phyloP scores from a whole-genome alignment of 225 moss, liverwort and hornwort species.

The Takakia lepidozioides region DNA sequence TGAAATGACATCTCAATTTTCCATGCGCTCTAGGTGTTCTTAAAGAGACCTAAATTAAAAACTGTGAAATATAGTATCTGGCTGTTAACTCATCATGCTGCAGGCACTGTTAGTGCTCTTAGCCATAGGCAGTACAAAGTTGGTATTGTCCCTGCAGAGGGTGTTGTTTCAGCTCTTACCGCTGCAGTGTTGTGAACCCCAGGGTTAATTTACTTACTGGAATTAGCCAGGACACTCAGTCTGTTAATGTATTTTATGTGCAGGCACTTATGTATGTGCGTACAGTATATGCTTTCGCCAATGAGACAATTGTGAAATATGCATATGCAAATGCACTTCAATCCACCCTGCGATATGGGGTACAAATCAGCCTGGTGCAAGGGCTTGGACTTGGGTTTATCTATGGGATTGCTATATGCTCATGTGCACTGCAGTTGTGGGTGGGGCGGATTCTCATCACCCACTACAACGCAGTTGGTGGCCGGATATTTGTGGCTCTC shows the following conservation, averaged over 20 bases:
- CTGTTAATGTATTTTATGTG: not conserved
- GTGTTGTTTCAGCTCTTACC: no score
- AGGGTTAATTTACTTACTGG: no score
- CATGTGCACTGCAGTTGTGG: constrained; percentile 76
- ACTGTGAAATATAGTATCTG: no score
- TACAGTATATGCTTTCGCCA: constrained; percentile 81
- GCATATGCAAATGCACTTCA: constrained; percentile 82
- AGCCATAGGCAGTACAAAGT: no score
- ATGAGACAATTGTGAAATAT: constrained; percentile 78
- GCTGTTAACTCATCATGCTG: no score
- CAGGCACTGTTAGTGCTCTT: no score
- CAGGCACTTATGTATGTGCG: constrained; percentile 67
- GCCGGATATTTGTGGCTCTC: constrained; percentile 66
- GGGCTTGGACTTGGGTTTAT: constrained; percentile 79
- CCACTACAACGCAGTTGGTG: constrained; percentile 42
- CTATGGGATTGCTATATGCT: constrained; percentile 78
- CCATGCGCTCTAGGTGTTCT: no score
- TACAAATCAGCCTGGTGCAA: constrained; percentile 78
- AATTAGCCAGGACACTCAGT: no score
- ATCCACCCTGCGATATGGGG: constrained; percentile 70
- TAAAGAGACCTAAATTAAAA: no score
- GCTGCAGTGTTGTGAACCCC: no score
- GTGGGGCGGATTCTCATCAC: constrained; percentile 58
- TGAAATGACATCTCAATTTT: no score
- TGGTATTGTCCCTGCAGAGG: no score